A percentile compares a stretch with the other conserved stretches of the same genome.
Conservation (phyloP, 164 flowering plant genomes). For the Macadamia tetraphylla region DNA sequence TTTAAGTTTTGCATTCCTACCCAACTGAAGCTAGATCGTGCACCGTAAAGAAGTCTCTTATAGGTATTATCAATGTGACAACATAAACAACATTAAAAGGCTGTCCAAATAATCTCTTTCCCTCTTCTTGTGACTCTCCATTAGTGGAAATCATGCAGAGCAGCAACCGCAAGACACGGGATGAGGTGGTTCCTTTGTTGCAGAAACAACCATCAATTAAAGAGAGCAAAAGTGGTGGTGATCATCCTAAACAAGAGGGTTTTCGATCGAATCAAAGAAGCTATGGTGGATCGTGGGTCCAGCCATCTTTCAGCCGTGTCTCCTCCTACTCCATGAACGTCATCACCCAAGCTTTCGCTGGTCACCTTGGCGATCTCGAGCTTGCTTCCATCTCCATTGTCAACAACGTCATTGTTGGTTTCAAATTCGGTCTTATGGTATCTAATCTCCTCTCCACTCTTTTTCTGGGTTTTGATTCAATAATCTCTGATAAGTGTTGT, state of each 20-base stretch:
- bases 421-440: slow-evolving; percentile 47
- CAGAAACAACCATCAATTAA: not conserved
- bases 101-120: too few relatives aligned
- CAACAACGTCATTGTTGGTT: slow-evolving; percentile 44
- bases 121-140: too few relatives aligned
- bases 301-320: slow-evolving; percentile 47
- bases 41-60: too few relatives aligned
- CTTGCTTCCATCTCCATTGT: slow-evolving; percentile 62
- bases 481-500: too few relatives aligned
- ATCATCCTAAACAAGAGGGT: not conserved
- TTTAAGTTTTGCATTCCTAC: too few relatives aligned
- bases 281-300: slow-evolving; percentile 63
- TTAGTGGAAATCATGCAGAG: not conserved
- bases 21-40: too few relatives aligned
- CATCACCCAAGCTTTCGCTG: slow-evolving; percentile 54
- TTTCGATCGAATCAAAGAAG: slow-evolving; percentile 47
- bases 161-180: not conserved
- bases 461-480: not conserved
- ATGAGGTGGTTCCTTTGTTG: slow-evolving; percentile 4
- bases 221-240: not conserved
- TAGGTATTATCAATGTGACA: too few relatives aligned
- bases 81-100: too few relatives aligned
- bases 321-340: slow-evolving; percentile 42
- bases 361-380: slow-evolving; percentile 57
- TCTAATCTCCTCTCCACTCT: not conserved